phyloP scores from a whole-genome alignment of 1,284 basidiomycete genomes.

The Heterobasidion annosum region DNA sequence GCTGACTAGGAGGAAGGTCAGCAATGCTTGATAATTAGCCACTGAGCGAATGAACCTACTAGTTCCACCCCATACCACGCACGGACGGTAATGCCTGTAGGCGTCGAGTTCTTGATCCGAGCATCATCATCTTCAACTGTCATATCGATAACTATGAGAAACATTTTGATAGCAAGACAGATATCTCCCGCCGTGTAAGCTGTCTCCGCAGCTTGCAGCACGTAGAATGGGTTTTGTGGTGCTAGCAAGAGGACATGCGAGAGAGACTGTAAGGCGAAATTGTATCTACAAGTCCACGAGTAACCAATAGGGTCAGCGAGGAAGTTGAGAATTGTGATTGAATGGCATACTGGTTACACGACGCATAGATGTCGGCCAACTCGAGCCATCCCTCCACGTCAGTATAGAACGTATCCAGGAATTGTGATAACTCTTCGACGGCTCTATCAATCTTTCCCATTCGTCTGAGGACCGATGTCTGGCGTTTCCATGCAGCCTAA shows the following conservation, averaged over 20 bases:
- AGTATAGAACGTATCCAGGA: conserved; percentile 89
- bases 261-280: conserved; percentile 61
- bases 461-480: conserved; percentile 63
- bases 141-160: conserved; percentile 80
- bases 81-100: conserved; percentile 49
- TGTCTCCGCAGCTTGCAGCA: conserved; percentile 80
- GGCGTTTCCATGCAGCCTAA: conserved; percentile 78
- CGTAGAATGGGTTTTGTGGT: conserved; percentile 80
- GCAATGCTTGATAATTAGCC: neutral
- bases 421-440: conserved; percentile 67
- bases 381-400: conserved; percentile 92
- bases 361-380: conserved; percentile 83
- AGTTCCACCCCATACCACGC: conserved; percentile 86
- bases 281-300: conserved; percentile 34
- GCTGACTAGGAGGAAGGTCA: conserved; percentile 4
- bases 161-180: conserved; percentile 76
- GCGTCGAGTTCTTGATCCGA: conserved; percentile 35
- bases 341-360: conserved; percentile 61
- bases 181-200: conserved; percentile 75
- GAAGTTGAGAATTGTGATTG: neutral
- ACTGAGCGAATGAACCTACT: conserved; percentile 26
- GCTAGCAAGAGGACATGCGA: conserved; percentile 77
- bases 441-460: conserved; percentile 57
- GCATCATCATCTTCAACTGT: conserved; percentile 44
- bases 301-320: neutral